Evolutionary conservation across 345 rosid genomes (phyloP).

Genomic region (Geranium rotundifolium): DNA sequence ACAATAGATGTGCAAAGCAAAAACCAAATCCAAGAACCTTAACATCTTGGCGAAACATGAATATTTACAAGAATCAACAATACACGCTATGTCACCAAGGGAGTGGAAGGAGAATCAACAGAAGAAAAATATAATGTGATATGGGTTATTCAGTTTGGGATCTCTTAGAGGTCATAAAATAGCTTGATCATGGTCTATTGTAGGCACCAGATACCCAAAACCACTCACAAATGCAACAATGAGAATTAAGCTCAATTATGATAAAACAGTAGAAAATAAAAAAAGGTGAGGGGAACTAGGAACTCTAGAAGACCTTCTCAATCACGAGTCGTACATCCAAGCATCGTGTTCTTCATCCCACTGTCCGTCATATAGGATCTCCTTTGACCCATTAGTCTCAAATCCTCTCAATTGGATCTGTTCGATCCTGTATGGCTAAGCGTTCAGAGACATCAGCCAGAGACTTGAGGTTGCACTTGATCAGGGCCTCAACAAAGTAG

Average conservation of each 20-base stretch:
- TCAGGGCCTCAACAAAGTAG: slow-evolving; percentile 40
- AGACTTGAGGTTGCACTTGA: slow-evolving; percentile 44
- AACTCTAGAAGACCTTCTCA: no score
- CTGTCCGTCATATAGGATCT: background rate
- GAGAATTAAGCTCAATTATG: background rate
- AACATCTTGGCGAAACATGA: no score
- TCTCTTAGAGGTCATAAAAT: background rate
- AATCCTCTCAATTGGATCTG: slow-evolving; percentile 25
- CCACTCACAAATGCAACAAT: background rate
- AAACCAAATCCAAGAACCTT: no score
- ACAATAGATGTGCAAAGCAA: no score
- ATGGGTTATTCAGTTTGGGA: background rate
- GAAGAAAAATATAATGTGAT: no score
- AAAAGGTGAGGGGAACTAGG: background rate
- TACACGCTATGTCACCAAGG: background rate
- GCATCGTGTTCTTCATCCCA: background rate
- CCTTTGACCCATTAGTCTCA: background rate
- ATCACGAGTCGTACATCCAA: background rate
- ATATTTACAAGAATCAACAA: background rate
- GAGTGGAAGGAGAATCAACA: no score
- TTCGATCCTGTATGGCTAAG: slow-evolving; percentile 39
- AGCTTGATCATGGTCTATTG: background rate
- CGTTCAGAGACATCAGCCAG: slow-evolving; percentile 43
- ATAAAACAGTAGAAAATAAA: background rate
- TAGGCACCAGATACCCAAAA: background rate